Conservation (phyloP, 805 yeast species). For the Spathaspora gorwiae region DNA sequence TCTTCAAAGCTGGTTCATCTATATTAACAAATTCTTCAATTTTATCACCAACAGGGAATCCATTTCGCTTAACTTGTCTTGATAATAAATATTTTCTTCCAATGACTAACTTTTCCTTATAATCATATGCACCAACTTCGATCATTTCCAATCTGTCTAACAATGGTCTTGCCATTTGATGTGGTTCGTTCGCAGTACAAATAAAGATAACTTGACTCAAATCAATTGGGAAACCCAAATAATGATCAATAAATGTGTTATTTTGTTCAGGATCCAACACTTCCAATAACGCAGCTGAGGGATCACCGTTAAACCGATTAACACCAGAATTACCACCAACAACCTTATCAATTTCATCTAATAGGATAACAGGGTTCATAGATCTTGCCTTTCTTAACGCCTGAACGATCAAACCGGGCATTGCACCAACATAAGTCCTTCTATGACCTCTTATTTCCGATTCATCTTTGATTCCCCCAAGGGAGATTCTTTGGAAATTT, state of each 20-base stretch:
- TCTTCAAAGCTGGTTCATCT: conserved; percentile 51
- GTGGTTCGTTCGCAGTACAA: conserved; percentile 80
- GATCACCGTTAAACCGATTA: conserved; percentile 67
- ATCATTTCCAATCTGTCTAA: conserved; percentile 83
- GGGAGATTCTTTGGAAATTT: conserved; percentile 71
- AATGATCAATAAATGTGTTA: conserved; percentile 70
- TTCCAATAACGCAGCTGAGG: conserved; percentile 84
- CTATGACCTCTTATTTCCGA: conserved; percentile 89
- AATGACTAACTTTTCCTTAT: conserved; percentile 69
- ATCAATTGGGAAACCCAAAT: conserved; percentile 81
- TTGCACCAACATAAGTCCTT: conserved; percentile 86
- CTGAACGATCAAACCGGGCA: conserved; percentile 81
- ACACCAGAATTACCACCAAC: conserved; percentile 47
- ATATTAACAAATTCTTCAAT: conserved; percentile 39
- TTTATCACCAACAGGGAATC: conserved; percentile 38
- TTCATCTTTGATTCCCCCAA: conserved; percentile 87
- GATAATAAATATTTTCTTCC: conserved; percentile 68
- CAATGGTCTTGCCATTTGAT: conserved; percentile 68
- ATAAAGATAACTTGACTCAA: conserved; percentile 75
- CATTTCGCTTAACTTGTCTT: conserved; percentile 67
- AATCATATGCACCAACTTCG: conserved; percentile 73
- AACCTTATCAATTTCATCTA: conserved; percentile 84
- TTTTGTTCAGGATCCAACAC: conserved; percentile 91
- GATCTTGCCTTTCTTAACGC: conserved; percentile 70
- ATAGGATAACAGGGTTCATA: conserved; percentile 76